Conservation (phyloP, 1,139 yeast species). For the Kurtzmaniella quercitrusa region DNA sequence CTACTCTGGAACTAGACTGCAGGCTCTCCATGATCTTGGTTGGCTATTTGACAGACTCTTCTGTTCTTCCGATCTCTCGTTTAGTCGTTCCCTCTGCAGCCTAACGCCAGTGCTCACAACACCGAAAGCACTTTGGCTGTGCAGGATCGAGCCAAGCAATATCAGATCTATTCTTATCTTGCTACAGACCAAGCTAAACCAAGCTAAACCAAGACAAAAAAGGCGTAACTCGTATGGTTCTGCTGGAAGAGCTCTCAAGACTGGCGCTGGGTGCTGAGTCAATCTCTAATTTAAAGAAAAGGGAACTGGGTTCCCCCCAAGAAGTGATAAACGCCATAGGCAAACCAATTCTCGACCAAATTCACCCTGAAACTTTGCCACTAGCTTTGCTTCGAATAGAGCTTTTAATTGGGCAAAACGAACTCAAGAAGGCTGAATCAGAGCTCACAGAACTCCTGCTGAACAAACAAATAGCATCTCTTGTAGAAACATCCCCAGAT, state of each 20-base stretch:
- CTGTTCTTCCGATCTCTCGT: no score
- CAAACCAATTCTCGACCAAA: no score
- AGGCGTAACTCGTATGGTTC: neutral
- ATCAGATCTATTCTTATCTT: neutral
- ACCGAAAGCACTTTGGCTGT: neutral
- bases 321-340: neutral
- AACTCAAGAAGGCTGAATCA: neutral
- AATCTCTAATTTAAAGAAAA: neutral
- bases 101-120: neutral
- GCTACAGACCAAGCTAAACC: no score
- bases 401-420: neutral
- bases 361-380: no score
- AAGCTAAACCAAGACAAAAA: no score
- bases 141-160: no score
- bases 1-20: no score
- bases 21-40: no score
- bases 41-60: no score
- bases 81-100: no score
- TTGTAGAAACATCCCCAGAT: neutral
- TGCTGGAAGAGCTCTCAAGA: neutral
- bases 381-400: slow-evolving; percentile 5
- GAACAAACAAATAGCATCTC: slow-evolving; percentile 1
- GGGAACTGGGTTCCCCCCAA: neutral
- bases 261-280: slow-evolving; percentile 4
- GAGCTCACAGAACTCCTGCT: neutral